These are phyloP conservation scores for Chlamydomonas urium DNA, from an alignment of 139 green algal species.

Conservation along the genomic window DNA sequence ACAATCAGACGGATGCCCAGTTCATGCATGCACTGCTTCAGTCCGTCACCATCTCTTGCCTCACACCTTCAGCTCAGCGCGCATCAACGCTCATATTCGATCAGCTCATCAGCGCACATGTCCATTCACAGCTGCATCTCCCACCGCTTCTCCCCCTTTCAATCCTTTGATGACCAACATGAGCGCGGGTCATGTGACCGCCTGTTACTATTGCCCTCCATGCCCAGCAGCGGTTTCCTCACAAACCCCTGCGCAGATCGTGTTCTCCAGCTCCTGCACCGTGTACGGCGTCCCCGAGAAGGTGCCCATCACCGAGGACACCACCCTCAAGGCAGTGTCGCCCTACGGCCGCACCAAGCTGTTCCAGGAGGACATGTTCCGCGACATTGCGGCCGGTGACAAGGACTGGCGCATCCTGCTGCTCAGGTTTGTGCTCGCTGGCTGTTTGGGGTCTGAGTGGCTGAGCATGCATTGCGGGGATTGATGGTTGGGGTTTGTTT, in stretches of 20 bases:
- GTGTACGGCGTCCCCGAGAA: constrained; percentile 94
- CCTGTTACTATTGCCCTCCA: too few species aligned
- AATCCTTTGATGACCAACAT: too few species aligned
- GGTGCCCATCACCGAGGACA: constrained; percentile 87
- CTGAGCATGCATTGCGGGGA: neutral
- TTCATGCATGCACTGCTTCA: too few species aligned
- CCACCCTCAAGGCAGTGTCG: constrained; percentile 67
- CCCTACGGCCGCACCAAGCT: constrained; percentile 98
- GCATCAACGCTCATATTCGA: too few species aligned
- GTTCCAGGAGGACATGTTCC: constrained; percentile 90
- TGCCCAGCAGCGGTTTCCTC: too few species aligned
- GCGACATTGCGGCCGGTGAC: constrained; percentile 59
- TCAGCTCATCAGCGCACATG: too few species aligned
- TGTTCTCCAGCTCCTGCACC: constrained; percentile 91
- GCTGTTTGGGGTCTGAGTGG: constrained; percentile 1
- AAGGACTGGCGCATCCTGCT: constrained; percentile 84
- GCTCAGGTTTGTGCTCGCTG: constrained; percentile 76
- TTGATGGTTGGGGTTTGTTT: neutral
- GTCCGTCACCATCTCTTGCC: too few species aligned
- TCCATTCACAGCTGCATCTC: too few species aligned
- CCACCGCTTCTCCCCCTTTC: too few species aligned
- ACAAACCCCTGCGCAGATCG: constrained; percentile 75
- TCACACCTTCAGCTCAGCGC: too few species aligned
- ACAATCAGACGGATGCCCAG: too few species aligned
- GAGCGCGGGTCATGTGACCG: too few species aligned